Conservation (phyloP, 1,139 yeast genomes). For the Kluyveromyces marxianus region DNA sequence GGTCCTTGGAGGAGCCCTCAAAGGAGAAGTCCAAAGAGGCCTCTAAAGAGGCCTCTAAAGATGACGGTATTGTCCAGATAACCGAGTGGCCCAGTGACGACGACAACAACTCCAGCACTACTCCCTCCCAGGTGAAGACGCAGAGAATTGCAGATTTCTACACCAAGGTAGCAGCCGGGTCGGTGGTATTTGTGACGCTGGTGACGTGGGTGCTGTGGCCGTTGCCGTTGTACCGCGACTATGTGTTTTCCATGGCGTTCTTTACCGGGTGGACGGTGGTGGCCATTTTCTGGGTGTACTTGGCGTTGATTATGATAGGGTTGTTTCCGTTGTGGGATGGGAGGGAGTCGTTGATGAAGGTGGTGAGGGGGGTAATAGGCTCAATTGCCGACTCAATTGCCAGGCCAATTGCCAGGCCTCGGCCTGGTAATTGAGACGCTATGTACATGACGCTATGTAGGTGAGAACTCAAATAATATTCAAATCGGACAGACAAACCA, state of each 20-base stretch:
- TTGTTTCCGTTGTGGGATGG: constrained; percentile 8
- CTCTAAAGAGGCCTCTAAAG: not conserved
- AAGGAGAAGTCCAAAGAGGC: not conserved
- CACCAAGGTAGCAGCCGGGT: constrained; percentile 10
- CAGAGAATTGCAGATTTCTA: constrained; percentile 7
- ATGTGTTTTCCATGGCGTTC: constrained; percentile 11
- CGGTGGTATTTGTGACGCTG: constrained; percentile 6
- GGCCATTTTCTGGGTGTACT: constrained; percentile 11
- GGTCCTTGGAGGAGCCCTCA: not conserved
- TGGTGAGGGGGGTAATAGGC: not conserved
- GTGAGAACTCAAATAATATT: too few relatives aligned
- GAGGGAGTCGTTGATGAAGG: not conserved
- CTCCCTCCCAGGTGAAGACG: constrained; percentile 8
- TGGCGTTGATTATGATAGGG: constrained; percentile 10
- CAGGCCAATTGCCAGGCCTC: too few relatives aligned
- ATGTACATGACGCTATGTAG: too few relatives aligned
- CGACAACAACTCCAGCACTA: constrained; percentile 30
- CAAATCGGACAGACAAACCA: too few relatives aligned
- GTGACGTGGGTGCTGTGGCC: constrained; percentile 11
- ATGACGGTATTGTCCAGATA: not conserved
- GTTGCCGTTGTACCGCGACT: constrained; percentile 11
- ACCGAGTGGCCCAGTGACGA: not conserved
- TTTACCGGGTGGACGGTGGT: constrained; percentile 13
- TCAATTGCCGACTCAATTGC: too few relatives aligned
- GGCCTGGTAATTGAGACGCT: too few relatives aligned